phyloP scores from a whole-genome alignment of 768 basidiomycete species.

The Lactarius akahatsu region DNA sequence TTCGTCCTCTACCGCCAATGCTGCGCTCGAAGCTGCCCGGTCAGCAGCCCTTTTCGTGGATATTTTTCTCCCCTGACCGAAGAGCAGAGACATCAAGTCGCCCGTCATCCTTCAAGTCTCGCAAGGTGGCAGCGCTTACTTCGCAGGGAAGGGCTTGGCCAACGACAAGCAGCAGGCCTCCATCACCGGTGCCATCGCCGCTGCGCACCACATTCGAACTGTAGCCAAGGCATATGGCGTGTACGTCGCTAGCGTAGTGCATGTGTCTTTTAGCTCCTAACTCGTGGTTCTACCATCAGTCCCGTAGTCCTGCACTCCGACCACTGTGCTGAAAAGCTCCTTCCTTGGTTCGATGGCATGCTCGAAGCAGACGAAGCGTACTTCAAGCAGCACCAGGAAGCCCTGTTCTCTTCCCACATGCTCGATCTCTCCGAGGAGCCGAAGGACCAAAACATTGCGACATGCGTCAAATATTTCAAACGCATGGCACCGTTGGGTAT shows the following conservation, averaged over 20 bases:
- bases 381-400: conserved; percentile 83
- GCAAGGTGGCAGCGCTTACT: conserved; percentile 95
- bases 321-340: conserved; percentile 97
- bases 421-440: conserved; percentile 93
- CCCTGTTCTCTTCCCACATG: conserved; percentile 98
- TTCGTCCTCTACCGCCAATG: conserved; percentile 93
- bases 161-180: conserved; percentile 97
- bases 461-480: conserved; percentile 91
- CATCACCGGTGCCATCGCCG: conserved; percentile 86
- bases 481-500: conserved; percentile 89
- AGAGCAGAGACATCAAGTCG: conserved; percentile 82
- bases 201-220: conserved; percentile 86
- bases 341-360: conserved; percentile 99
- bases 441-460: conserved; percentile 92
- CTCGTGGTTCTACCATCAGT: conserved; percentile 40
- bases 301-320: conserved; percentile 98
- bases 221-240: conserved; percentile 91
- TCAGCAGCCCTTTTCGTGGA: conserved; percentile 34
- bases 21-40: conserved; percentile 94
- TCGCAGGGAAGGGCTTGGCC: conserved; percentile 92
- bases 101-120: conserved; percentile 98
- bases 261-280: conserved; percentile 10
- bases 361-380: conserved; percentile 93
- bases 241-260: conserved; percentile 48
- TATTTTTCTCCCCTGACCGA: conserved; percentile 6